phyloP scores from a whole-genome alignment of 129 eudicot genomes.

The Pulicaria dysenterica region DNA sequence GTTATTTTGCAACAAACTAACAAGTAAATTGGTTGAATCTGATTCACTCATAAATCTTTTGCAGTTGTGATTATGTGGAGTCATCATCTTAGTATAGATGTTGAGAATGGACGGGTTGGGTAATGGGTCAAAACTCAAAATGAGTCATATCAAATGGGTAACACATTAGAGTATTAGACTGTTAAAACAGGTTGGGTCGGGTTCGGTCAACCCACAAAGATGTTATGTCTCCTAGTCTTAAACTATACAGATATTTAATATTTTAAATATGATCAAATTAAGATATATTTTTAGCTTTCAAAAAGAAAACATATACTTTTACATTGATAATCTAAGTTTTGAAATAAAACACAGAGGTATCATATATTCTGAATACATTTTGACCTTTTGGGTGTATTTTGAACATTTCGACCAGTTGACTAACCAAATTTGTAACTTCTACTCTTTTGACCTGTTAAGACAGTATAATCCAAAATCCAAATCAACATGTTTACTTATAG shows the following conservation, averaged over 20 bases:
- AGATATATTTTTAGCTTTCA: too few species aligned
- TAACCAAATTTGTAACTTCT: not conserved
- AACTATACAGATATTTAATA: not conserved
- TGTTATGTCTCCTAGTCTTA: not conserved
- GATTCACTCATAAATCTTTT: conserved; percentile 1
- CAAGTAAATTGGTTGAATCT: conserved; percentile 1
- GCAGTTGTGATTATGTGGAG: not conserved
- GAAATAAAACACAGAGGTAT: not conserved
- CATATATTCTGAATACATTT: not conserved
- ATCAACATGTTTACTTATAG: not conserved
- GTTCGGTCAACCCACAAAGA: not conserved
- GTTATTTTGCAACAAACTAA: not conserved
- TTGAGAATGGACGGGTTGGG: not conserved
- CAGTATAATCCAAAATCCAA: not conserved
- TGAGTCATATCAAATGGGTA: not conserved
- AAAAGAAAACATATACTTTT: not conserved
- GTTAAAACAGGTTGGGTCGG: not conserved
- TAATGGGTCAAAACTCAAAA: not conserved
- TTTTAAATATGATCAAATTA: not conserved
- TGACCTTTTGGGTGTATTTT: not conserved
- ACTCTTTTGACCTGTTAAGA: not conserved
- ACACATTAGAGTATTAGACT: not conserved
- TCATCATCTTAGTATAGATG: not conserved
- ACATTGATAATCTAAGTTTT: not conserved
- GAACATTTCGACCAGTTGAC: not conserved